These are phyloP conservation scores for Phytophthora pinifolia DNA, from an alignment of 352 stramenopile genomes.

Conservation along the genomic window DNA sequence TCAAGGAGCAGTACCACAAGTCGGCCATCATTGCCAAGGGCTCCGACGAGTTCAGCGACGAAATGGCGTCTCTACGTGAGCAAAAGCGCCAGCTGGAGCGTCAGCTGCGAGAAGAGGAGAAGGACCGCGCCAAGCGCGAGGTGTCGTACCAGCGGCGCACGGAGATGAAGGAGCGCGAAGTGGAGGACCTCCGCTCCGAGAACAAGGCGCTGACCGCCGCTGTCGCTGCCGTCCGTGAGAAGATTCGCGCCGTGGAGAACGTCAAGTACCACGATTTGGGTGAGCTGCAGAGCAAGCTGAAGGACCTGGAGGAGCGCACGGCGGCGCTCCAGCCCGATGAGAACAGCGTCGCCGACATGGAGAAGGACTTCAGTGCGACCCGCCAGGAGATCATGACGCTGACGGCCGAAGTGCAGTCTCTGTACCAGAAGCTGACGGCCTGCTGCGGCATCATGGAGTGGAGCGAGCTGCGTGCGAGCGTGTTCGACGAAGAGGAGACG, in stretches of 20 bases:
- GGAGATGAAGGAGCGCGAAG: constrained; percentile 46
- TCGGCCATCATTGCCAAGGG: constrained; percentile 38
- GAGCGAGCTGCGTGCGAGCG: constrained; percentile 46
- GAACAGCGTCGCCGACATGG: constrained; percentile 28
- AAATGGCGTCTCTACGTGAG: constrained; percentile 42
- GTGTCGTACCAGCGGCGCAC: constrained; percentile 40
- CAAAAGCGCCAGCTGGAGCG: constrained; percentile 44
- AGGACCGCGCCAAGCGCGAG: constrained; percentile 42
- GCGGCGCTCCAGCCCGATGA: constrained; percentile 37
- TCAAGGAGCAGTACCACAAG: constrained; percentile 55
- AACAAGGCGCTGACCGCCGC: constrained; percentile 41
- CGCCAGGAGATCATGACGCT: constrained; percentile 49
- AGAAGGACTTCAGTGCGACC: constrained; percentile 44
- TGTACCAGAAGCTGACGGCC: constrained; percentile 55
- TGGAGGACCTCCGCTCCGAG: constrained; percentile 40
- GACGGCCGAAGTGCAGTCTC: constrained; percentile 44
- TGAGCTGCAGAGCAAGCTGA: constrained; percentile 33
- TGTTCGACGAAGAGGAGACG: constrained; percentile 50
- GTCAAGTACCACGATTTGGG: constrained; percentile 44
- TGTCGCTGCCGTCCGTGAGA: constrained; percentile 39
- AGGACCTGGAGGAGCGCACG: constrained; percentile 43
- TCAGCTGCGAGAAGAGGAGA: constrained; percentile 36
- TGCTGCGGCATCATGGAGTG: constrained; percentile 64
- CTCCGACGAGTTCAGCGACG: constrained; percentile 47
- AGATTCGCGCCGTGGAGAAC: constrained; percentile 46